Evolutionary conservation across 2,329 filamentous ascomycete species (phyloP).

Genomic region (Amphichorda felina): DNA sequence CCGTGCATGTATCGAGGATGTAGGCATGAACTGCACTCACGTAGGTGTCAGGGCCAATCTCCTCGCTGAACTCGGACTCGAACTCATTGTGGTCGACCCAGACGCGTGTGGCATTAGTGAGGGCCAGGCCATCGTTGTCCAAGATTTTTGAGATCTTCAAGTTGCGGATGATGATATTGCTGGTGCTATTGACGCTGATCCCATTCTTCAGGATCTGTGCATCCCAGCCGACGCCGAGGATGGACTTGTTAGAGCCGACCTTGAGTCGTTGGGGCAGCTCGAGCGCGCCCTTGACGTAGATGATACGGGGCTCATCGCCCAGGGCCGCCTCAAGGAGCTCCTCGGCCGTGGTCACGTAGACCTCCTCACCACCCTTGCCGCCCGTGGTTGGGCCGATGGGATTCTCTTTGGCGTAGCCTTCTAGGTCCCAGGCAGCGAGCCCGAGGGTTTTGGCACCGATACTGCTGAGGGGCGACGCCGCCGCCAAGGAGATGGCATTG

Average conservation of each 20-base stretch:
- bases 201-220: conserved; percentile 21
- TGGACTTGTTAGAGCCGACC: conserved; percentile 30
- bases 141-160: conserved; percentile 20
- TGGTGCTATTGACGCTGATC: conserved; percentile 16
- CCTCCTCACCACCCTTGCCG: conserved; percentile 31
- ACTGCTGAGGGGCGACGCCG: conserved; percentile 1
- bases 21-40: conserved; percentile 7
- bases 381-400: conserved; percentile 24
- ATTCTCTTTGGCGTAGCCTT: conserved; percentile 17
- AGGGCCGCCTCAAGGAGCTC: conserved; percentile 30
- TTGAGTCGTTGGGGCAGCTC: conserved; percentile 23
- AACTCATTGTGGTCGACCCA: conserved; percentile 38
- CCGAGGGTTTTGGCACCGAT: background rate
- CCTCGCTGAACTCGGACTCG: conserved; percentile 20
- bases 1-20: background rate
- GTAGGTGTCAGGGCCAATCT: conserved; percentile 23
- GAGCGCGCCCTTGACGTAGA: conserved; percentile 30
- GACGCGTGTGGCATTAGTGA: conserved; percentile 30
- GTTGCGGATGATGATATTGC: conserved; percentile 25
- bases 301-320: conserved; percentile 25
- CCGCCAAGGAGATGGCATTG: background rate
- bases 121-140: conserved; percentile 28
- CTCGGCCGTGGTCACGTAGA: conserved; percentile 26
- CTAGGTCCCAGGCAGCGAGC: conserved; percentile 1
- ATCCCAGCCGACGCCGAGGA: conserved; percentile 19